These are phyloP conservation scores for Plasmodium chabaudi DNA, from an alignment of 169 alveolate genomes.

Conservation along the genomic window DNA sequence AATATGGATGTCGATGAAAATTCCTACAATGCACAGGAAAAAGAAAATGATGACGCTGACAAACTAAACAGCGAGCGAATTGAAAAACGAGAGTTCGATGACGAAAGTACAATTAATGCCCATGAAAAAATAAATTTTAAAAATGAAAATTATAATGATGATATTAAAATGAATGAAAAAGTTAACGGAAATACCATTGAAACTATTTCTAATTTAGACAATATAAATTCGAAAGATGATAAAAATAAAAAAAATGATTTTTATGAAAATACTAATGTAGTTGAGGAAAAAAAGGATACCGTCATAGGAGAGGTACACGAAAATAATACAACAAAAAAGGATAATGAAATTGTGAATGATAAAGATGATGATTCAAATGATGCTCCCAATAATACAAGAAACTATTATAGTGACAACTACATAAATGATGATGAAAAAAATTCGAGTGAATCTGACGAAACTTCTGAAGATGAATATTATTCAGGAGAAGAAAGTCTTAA, in stretches of 20 bases:
- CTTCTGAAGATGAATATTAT: conserved; percentile 30
- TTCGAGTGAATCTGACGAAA: conserved; percentile 16
- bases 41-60: neutral
- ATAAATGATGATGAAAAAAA: conserved; percentile 34
- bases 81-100: conserved; percentile 2
- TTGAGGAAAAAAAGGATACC: neutral
- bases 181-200: conserved; percentile 30
- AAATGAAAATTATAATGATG: neutral
- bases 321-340: conserved; percentile 27
- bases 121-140: conserved; percentile 16
- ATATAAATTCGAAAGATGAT: neutral
- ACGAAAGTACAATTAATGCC: neutral
- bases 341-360: conserved; percentile 41
- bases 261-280: neutral
- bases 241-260: neutral
- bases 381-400: conserved; percentile 1
- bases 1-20: neutral
- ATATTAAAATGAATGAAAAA: conserved; percentile 13
- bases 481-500: conserved; percentile 25
- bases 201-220: conserved; percentile 23
- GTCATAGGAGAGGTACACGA: neutral
- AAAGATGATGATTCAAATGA: conserved; percentile 5
- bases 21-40: neutral
- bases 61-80: neutral
- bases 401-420: conserved; percentile 62